phyloP scores from a whole-genome alignment of 2,329 filamentous ascomycete species.

The Pyrenophora teres region DNA sequence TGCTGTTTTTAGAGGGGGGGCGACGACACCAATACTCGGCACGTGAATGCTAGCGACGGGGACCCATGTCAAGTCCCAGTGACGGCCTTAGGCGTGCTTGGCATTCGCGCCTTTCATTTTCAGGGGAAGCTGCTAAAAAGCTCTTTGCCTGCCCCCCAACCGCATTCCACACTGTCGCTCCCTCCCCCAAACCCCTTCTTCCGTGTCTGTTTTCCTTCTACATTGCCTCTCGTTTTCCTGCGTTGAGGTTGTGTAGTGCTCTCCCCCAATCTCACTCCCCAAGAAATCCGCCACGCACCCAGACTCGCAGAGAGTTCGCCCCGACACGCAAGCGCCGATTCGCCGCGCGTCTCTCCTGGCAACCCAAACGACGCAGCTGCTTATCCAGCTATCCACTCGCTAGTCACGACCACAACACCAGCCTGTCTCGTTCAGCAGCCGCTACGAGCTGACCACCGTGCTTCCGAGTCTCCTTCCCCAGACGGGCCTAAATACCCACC shows the following conservation, averaged over 20 bases:
- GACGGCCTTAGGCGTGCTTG: conserved; percentile 34
- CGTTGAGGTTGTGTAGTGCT: conserved; percentile 22
- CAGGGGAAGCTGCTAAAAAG: conserved; percentile 41
- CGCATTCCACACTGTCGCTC: conserved; percentile 40
- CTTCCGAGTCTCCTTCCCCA: conserved; percentile 2
- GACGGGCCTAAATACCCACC: conserved; percentile 16
- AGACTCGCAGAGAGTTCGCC: conserved; percentile 12
- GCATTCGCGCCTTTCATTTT: conserved; percentile 33
- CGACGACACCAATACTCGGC: conserved; percentile 20
- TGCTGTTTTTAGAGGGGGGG: conserved; percentile 28
- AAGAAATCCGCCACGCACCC: conserved; percentile 22
- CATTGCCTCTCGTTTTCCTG: conserved; percentile 41
- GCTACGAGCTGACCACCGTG: conserved; percentile 25
- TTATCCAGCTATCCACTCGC: conserved; percentile 36
- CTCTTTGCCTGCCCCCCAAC: conserved; percentile 32
- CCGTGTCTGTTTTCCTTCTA: conserved; percentile 26
- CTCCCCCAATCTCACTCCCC: conserved; percentile 29
- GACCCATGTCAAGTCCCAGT: conserved; percentile 29
- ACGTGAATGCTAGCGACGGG: conserved; percentile 29
- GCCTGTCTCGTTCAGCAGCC: conserved; percentile 17
- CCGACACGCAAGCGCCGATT: conserved; percentile 30
- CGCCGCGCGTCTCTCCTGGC: conserved; percentile 42
- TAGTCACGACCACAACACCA: conserved; percentile 26
- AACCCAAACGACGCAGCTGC: conserved; percentile 37
- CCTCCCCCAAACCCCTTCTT: conserved; percentile 25